Conservation (phyloP, 2,329 filamentous ascomycete genomes). For the Coniochaeta prunicola region DNA sequence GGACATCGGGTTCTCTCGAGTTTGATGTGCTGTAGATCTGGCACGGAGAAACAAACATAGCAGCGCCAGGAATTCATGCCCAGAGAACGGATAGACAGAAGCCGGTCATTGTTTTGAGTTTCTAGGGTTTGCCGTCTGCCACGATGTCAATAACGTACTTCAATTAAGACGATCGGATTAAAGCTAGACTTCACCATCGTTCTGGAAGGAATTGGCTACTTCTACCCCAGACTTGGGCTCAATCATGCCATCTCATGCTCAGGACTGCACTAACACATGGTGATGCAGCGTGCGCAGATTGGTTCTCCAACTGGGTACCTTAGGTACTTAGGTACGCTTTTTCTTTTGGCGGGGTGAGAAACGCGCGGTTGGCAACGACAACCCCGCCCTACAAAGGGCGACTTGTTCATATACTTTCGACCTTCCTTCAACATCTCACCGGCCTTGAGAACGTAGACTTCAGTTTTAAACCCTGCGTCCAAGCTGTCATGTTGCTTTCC, state of each 20-base stretch:
- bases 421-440: too few species aligned
- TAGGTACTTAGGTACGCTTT: too few species aligned
- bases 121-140: background rate
- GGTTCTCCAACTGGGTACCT: background rate
- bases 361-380: too few species aligned
- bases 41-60: conserved; percentile 5
- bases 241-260: background rate
- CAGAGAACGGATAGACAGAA: background rate
- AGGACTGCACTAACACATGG: background rate
- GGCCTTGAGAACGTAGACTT: too few species aligned
- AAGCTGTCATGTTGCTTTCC: too few species aligned
- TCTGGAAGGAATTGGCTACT: background rate
- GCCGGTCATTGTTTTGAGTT: background rate
- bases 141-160: background rate
- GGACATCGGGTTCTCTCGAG: background rate
- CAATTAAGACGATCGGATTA: background rate
- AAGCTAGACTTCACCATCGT: background rate
- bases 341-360: too few species aligned
- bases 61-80: background rate
- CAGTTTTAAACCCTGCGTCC: too few species aligned
- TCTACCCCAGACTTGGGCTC: background rate
- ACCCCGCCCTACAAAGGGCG: too few species aligned
- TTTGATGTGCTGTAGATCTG: conserved; percentile 12
- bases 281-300: background rate
- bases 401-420: too few species aligned